Evolutionary conservation across 176 grass and related monocot genomes (phyloP).

Genomic region (Coix lacrymajobi): DNA sequence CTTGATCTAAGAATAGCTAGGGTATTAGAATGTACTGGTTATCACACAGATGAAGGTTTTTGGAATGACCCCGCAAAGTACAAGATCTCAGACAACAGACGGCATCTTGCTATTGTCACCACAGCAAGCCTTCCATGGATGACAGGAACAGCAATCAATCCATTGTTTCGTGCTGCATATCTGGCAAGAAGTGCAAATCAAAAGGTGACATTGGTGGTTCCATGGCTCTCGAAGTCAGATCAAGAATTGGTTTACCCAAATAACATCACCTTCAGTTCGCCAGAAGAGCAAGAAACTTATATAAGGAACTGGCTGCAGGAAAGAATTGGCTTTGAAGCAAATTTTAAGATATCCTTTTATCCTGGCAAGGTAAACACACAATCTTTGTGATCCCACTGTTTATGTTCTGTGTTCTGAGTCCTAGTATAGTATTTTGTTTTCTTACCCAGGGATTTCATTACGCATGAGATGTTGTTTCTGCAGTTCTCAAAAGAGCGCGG

Average conservation of each 20-base stretch:
- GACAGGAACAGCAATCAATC: slow-evolving; percentile 97
- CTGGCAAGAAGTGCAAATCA: slow-evolving; percentile 74
- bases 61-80: slow-evolving; percentile 45
- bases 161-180: slow-evolving; percentile 90
- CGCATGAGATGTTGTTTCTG: slow-evolving; percentile 31
- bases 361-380: slow-evolving; percentile 73
- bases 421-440: slow-evolving; percentile 28
- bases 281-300: slow-evolving; percentile 83
- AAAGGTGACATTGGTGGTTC: slow-evolving; percentile 75
- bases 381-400: slow-evolving; percentile 2
- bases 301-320: slow-evolving; percentile 86
- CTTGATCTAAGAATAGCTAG: slow-evolving; percentile 92
- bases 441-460: not conserved
- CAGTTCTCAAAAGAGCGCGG: slow-evolving; percentile 92
- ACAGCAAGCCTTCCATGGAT: slow-evolving; percentile 98
- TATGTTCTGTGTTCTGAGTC: not conserved
- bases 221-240: slow-evolving; percentile 80
- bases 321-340: slow-evolving; percentile 75
- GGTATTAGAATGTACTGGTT: slow-evolving; percentile 64
- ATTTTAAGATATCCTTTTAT: slow-evolving; percentile 94
- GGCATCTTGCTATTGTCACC: slow-evolving; percentile 85
- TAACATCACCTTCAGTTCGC: slow-evolving; percentile 62
- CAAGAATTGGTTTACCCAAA: slow-evolving; percentile 87
- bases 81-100: slow-evolving; percentile 47
- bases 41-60: slow-evolving; percentile 58